Base-by-base conservation (phyloP, 1,284 basidiomycete genomes). In the Caloboletus inedulis region DNA sequence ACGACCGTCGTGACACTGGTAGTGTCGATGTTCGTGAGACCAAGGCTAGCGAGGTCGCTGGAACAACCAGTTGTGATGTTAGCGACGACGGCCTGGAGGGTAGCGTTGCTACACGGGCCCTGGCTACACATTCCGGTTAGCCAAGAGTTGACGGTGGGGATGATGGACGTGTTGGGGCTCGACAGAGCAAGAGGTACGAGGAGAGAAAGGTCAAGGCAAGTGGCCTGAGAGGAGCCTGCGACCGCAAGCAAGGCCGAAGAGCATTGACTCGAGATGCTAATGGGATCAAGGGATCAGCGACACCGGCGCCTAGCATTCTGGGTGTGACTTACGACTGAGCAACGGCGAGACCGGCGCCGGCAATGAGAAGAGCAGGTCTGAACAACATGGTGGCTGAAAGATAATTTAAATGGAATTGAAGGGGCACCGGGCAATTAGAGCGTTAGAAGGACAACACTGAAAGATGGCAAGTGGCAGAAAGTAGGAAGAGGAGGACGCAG, bases 111-210 rank as follows among this genome's bases (percentile, higher is more conserved):
- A 68, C 86, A 89, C n/a, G 79, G 66, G 3, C 72, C 65, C 43
- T 74, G 71, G 29, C 72, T 57, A 66, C 87, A 89, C 47, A 84
- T 31, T 31, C 75, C 77, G 2, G 69, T 73, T 49, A 87, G 66
- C 85, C 84, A 87, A 35, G 43, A 74, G 66, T 84, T 72, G 53
- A 88, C 59, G 7, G 79, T 74, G 3, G 64, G 58, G 37, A 87
- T 69, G 43, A 86, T 54, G 2, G 84, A 84, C 9, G 70, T 60
- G 57, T 47, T 51, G 2, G 68, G 50, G 46, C 68, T 62, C 7
- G 70, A 63, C 13, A 74, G 34, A 33, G 74, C 59, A 37, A 85
- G 64, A 2, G 75, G 62, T 31, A 78, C 55, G 25, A 87, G 69
- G 19, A 74, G 71, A 16, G 68, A 61, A 16, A 78, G 69, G 59